phyloP scores from a whole-genome alignment of 495 filamentous ascomycete species.

The Geopyxis carbonaria region DNA sequence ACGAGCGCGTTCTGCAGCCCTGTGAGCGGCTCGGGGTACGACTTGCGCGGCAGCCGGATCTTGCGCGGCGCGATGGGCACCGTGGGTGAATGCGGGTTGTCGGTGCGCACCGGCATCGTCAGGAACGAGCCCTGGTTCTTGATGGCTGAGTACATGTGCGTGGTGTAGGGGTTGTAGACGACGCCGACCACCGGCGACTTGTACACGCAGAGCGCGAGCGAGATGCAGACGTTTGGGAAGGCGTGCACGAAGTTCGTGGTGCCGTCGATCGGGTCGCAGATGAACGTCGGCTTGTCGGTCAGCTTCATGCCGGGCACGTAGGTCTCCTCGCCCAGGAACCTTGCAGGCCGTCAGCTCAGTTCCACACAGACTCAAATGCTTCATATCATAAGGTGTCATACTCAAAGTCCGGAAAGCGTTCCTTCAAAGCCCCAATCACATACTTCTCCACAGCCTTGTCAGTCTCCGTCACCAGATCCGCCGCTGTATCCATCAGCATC shows the following conservation, averaged over 20 bases:
- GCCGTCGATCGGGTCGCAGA: conserved; percentile 81
- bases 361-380: background rate
- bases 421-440: conserved; percentile 44
- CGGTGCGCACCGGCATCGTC: conserved; percentile 27
- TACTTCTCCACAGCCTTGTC: conserved; percentile 68
- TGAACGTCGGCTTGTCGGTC: conserved; percentile 59
- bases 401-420: conserved; percentile 49
- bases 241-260: conserved; percentile 78
- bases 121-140: conserved; percentile 51
- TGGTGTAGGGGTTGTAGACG: conserved; percentile 57
- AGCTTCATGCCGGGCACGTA: conserved; percentile 50
- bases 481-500: conserved; percentile 39
- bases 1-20: conserved; percentile 47
- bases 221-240: conserved; percentile 66
- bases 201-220: conserved; percentile 54
- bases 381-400: conserved; percentile 20
- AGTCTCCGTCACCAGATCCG: conserved; percentile 75
- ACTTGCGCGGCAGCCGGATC: conserved; percentile 42
- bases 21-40: conserved; percentile 35
- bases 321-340: conserved; percentile 72
- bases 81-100: conserved; percentile 25
- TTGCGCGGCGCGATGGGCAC: conserved; percentile 23
- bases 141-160: conserved; percentile 48
- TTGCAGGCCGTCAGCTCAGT: conserved; percentile 9
- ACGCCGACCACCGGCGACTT: conserved; percentile 54